Evolutionary conservation across 768 basidiomycete species (phyloP), one percentile per base, ranked within the genome.

Genomic region (Kockovaella imperatae): DNA sequence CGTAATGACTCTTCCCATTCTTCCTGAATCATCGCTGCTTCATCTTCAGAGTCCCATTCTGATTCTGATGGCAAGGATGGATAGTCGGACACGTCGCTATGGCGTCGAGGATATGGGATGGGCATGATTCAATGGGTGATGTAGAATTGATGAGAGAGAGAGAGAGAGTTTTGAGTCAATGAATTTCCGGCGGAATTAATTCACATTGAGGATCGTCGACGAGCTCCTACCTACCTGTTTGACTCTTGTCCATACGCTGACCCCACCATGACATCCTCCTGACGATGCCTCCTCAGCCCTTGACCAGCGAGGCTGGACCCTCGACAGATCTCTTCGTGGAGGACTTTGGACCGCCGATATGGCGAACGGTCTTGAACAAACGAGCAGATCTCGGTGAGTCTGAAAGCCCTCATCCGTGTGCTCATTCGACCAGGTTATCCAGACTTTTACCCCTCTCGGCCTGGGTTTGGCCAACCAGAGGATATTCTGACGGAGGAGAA

Each of bases 1-100:
- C 82, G 74, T 42, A 93, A 63, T 62, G 84, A 86, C 70, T 95
- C 90, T 61, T 89, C 83, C 90, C 90, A 93, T 74, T 95, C 90
- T 67, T 84, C 78, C 70, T 90, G 85, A 2, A 86, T 84, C 56
- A 69, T 56, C 11, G 59, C 59, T 31, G 74, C 32, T 76, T 79
- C 86, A 49, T 85, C 84, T 54, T 81, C 79, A 24, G 59, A 65
- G 67, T 81, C 45, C 3, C 71, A 77, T 35, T 78, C 69, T 47
- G 79, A 78, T 26, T 52, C 42, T 20, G 45, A 50, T 25, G 42
- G 45, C 30, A 47, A 43, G 2, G 54, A 48, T 25, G 48, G 52
- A 35, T 53, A 51, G 36, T n/a, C n/a, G n/a, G n/a, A n/a, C n/a
- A n/a, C n/a, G n/a, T n/a, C n/a, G n/a, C n/a, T n/a, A n/a, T n/a